These are phyloP conservation scores for Mortierella claussenii DNA, from an alignment of 192 early-diverging fungal genomes.

Conservation along the genomic window DNA sequence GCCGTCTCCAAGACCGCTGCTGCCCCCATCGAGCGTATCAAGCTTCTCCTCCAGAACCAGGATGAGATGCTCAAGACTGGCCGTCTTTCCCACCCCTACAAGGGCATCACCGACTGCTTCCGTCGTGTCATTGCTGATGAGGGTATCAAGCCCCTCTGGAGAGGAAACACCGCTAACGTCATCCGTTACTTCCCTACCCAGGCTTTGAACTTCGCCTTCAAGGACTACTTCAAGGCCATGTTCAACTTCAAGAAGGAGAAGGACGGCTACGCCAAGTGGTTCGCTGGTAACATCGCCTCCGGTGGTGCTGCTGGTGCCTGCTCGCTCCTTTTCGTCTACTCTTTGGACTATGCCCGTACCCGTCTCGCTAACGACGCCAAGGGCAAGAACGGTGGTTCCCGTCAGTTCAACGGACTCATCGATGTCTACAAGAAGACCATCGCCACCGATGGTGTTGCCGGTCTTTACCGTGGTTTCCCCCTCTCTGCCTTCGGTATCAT, in stretches of 20 bases:
- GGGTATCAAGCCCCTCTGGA: conserved; percentile 83
- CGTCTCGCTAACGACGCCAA: conserved; percentile 95
- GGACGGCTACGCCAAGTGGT: conserved; percentile 87
- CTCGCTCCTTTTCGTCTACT: conserved; percentile 93
- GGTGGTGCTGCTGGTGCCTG: conserved; percentile 86
- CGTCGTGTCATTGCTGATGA: conserved; percentile 88
- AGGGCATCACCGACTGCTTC: conserved; percentile 96
- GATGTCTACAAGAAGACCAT: conserved; percentile 89
- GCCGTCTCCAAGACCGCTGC: conserved; percentile 98
- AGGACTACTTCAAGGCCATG: conserved; percentile 98
- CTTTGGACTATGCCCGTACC: conserved; percentile 98
- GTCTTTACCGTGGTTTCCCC: conserved; percentile 91
- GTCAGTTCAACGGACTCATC: conserved; percentile 96
- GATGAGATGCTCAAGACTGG: conserved; percentile 88
- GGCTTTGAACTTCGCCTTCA: conserved; percentile 98
- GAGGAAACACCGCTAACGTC: conserved; percentile 96
- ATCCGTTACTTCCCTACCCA: conserved; percentile 99
- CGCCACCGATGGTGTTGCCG: conserved; percentile 85
- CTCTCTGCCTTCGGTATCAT: conserved; percentile 53
- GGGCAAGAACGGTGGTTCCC: conserved; percentile 81
- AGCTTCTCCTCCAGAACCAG: conserved; percentile 96
- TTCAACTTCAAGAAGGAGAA: conserved; percentile 87
- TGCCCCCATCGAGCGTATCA: conserved; percentile 99
- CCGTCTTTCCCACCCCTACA: conserved; percentile 86
- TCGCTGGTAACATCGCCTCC: conserved; percentile 95